Conservation (phyloP, 106 monocot species). For the Chionographis japonica region DNA sequence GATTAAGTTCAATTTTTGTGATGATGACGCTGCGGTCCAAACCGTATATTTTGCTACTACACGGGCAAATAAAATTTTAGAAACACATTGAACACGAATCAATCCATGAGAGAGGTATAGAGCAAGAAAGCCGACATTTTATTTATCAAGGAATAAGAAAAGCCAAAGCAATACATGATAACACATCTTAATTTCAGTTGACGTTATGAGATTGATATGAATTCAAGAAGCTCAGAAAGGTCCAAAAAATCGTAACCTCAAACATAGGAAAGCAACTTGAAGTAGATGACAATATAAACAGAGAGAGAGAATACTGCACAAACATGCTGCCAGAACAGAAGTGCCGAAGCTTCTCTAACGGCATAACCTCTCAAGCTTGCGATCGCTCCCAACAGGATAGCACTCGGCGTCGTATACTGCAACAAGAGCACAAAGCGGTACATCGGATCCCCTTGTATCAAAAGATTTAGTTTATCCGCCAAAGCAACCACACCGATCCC, state of each 20-base stretch:
- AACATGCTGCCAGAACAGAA: constrained; percentile 95
- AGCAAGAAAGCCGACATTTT: no score
- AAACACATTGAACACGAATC: no score
- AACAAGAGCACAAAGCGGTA: constrained; percentile 75
- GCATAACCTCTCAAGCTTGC: constrained; percentile 95
- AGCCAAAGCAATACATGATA: no score
- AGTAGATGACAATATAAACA: constrained; percentile 77
- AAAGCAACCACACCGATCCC: constrained; percentile 78
- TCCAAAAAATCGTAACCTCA: constrained; percentile 21
- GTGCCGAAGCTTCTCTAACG: constrained; percentile 78
- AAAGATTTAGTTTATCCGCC: constrained; percentile 52
- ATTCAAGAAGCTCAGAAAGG: not conserved
- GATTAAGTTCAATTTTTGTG: no score
- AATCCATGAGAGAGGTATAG: no score
- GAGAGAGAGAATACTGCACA: constrained; percentile 77
- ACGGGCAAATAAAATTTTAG: no score
- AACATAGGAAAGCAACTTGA: constrained; percentile 68
- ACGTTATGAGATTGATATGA: no score
- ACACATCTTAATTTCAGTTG: no score
- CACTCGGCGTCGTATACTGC: constrained; percentile 90
- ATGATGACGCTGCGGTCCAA: no score
- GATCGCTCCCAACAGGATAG: constrained; percentile 87
- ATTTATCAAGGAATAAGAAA: no score
- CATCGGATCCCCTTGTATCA: constrained; percentile 56
- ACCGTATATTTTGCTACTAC: no score